phyloP scores from a whole-genome alignment of 1,139 yeast species.

The Nadsonia starkeyi-henricii region DNA sequence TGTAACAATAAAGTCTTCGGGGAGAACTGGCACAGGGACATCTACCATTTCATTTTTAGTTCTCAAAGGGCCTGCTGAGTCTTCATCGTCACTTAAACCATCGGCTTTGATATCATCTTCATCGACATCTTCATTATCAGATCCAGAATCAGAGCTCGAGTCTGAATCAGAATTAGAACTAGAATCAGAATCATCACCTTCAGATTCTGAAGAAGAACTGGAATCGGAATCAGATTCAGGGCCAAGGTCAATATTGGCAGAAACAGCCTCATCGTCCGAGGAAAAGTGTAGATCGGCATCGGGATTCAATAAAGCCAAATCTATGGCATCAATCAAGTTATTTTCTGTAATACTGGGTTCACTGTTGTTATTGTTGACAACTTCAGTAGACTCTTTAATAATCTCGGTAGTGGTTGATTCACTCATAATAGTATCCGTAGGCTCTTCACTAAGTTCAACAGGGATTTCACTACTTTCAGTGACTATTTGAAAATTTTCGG shows the following conservation, averaged over 20 bases:
- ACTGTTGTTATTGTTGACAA: too few species aligned
- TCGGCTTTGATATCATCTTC: slow-evolving; percentile 8
- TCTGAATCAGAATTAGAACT: slow-evolving; percentile 14
- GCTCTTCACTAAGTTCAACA: too few species aligned
- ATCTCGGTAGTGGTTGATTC: too few species aligned
- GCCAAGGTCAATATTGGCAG: slow-evolving; percentile 2
- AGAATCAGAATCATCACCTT: slow-evolving; percentile 10
- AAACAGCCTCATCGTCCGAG: slow-evolving; percentile 9
- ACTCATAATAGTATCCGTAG: too few species aligned
- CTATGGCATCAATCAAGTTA: slow-evolving; percentile 1
- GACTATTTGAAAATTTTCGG: too few species aligned
- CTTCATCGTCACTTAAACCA: slow-evolving; percentile 15
- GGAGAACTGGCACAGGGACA: slow-evolving; percentile 54
- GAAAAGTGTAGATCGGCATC: slow-evolving; percentile 7
- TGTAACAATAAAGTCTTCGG: slow-evolving; percentile 48
- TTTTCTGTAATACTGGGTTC: background rate
- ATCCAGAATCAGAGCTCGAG: slow-evolving; percentile 15
- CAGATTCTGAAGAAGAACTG: slow-evolving; percentile 12
- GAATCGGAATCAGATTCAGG: slow-evolving; percentile 9
- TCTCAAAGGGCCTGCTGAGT: slow-evolving; percentile 46
- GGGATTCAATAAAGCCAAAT: slow-evolving; percentile 5
- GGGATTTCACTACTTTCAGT: too few species aligned
- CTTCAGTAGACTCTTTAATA: too few species aligned
- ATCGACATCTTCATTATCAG: slow-evolving; percentile 12
- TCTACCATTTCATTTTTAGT: slow-evolving; percentile 68